Base-by-base conservation (phyloP, 495 filamentous ascomycete species). In the Xylaria flabelliformis region DNA sequence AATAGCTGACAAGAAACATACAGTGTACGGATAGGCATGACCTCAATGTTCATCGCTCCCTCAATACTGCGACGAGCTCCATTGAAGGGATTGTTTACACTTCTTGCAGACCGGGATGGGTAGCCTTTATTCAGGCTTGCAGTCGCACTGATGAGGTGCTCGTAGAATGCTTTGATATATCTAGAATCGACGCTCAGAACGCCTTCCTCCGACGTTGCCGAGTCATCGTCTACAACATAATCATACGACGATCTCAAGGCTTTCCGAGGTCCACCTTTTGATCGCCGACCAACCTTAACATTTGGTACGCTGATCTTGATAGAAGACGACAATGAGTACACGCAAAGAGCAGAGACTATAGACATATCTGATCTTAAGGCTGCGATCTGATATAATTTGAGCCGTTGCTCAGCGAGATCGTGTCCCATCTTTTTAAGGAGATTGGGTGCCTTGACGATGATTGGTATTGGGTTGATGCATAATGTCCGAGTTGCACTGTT, bases 21-120 rank as follows among this genome's bases (percentile, higher is more conserved):
- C 77, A 79, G 72, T 70, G 77, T 79, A 59, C 69, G 67, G 32
- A 70, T 68, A 64, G 76, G 67, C 58, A 75, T 42, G 17, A 24
- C 62, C 24, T 61, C 71, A 24, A 63, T 69, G n/a, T 59, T 41
- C 34, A 76, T 21, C 19, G 72, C 72, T 21, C 70, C 71, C 34
- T 74, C 69, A 21, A 72, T 15, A n/a, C 19, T 46, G 15, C 19
- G 17, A 63, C 69, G 67, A 66, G 73, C 69, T 10, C 72, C 21
- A 29, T 79, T 71, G 24, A 79, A 74, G 10, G 71, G 67, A 19
- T 76, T 72, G 50, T 71, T 63, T 32, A 56, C 48, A 61, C 70
- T 70, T 26, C 29, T 34, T 39, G 24, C 19, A 41, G 51, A 26
- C 1, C 1, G 12, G 13, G 15, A 15, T 7, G 19, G 0, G 10